phyloP scores from a whole-genome alignment of 768 basidiomycete species.

The Peribolospora kevripleyi region DNA sequence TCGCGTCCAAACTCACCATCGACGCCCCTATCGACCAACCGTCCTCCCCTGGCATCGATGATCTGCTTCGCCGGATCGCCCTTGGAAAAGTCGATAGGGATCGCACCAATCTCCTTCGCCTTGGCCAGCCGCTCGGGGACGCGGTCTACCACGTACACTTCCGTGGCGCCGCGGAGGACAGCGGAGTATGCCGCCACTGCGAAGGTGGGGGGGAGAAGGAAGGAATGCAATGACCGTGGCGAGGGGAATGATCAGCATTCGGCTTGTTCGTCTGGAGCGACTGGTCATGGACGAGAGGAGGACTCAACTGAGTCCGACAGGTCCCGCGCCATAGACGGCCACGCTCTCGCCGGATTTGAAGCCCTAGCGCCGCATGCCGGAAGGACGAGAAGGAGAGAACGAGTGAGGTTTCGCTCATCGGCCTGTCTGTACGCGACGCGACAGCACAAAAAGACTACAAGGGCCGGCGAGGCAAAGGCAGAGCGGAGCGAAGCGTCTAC shows the following conservation, averaged over 20 bases:
- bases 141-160: constrained; percentile 34
- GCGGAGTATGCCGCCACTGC: constrained; percentile 21
- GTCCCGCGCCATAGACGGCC: constrained; percentile 29
- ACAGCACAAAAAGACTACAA: too few relatives aligned
- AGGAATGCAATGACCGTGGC: too few relatives aligned
- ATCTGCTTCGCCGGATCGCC: constrained; percentile 11
- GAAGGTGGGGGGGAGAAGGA: constrained; percentile 6
- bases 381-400: not conserved
- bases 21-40: constrained; percentile 8
- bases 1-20: not conserved
- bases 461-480: too few relatives aligned
- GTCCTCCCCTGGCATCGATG: constrained; percentile 4
- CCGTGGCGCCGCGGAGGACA: constrained; percentile 28
- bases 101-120: constrained; percentile 31
- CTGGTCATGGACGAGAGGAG: too few relatives aligned
- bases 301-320: constrained; percentile 23
- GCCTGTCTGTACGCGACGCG: not conserved
- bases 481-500: not conserved
- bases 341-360: constrained; percentile 26
- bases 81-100: constrained; percentile 26
- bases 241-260: too few relatives aligned
- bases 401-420: too few relatives aligned
- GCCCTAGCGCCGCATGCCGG: not conserved
- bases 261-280: too few relatives aligned
- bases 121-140: constrained; percentile 32